Conservation (phyloP, 345 rosid genomes). For the Abelmoschus esculentus region DNA sequence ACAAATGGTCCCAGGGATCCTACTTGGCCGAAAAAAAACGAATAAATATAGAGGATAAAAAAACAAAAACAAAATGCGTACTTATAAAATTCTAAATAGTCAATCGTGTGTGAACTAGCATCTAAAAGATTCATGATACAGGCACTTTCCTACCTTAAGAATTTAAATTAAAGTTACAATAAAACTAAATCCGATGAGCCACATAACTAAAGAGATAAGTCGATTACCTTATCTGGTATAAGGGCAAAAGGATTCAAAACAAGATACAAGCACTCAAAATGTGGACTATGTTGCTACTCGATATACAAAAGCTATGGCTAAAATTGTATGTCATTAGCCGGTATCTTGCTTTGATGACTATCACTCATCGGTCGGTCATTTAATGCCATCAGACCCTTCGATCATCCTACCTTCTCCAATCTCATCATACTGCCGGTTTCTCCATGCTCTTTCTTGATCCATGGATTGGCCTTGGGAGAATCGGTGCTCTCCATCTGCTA, state of each 20-base stretch:
- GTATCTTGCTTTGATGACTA: too few relatives aligned
- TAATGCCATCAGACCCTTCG: conserved; percentile 27
- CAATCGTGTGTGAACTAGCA: not conserved
- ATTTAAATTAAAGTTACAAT: conserved; percentile 17
- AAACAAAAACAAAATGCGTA: not conserved
- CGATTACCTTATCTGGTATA: conserved; percentile 2
- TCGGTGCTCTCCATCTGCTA: conserved; percentile 37
- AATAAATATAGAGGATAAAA: not conserved
- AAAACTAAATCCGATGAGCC: conserved; percentile 8
- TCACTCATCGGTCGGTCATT: conserved; percentile 11
- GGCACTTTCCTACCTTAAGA: not conserved
- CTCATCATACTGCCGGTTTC: conserved; percentile 26
- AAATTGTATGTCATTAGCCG: too few relatives aligned
- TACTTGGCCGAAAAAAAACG: not conserved
- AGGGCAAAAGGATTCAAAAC: not conserved
- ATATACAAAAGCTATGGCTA: not conserved
- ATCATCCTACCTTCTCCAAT: conserved; percentile 24
- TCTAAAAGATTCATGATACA: conserved; percentile 16
- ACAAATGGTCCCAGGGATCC: not conserved
- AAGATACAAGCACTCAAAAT: not conserved
- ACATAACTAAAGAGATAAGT: not conserved
- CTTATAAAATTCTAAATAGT: conserved; percentile 1
- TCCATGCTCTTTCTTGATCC: conserved; percentile 32
- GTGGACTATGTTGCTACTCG: not conserved
- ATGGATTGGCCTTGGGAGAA: conserved; percentile 25